Evolutionary conservation across 2,329 filamentous ascomycete genomes (phyloP).

Genomic region (Zopfia rhizophila): DNA sequence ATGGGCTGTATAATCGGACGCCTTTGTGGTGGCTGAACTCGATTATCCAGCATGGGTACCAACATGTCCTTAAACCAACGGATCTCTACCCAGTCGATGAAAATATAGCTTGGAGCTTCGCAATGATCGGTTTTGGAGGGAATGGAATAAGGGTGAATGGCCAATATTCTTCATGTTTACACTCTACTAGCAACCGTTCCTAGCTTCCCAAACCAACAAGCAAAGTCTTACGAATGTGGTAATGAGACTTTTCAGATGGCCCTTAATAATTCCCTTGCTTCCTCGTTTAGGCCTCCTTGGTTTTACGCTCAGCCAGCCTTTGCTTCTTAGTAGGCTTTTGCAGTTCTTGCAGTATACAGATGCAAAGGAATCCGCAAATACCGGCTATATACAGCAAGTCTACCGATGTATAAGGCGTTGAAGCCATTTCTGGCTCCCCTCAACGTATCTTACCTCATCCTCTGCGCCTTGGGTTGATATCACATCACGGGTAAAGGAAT

Average conservation of each 20-base stretch:
- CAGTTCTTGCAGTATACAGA: constrained; percentile 7
- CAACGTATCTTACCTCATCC: too few species aligned
- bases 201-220: neutral
- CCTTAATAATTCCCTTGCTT: constrained; percentile 6
- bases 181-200: neutral
- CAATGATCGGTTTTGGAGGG: constrained; percentile 5
- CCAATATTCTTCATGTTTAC: neutral
- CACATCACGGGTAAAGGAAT: too few species aligned
- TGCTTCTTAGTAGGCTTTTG: constrained; percentile 15
- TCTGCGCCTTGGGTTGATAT: too few species aligned
- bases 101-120: constrained; percentile 6
- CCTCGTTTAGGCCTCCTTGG: constrained; percentile 11
- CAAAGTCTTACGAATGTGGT: constrained; percentile 7
- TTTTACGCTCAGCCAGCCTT: constrained; percentile 21
- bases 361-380: constrained; percentile 54
- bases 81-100: constrained; percentile 10
- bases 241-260: constrained; percentile 9
- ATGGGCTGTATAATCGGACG: constrained; percentile 8
- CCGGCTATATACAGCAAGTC: constrained; percentile 63
- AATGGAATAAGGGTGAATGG: constrained; percentile 9
- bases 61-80: constrained; percentile 8
- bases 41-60: constrained; percentile 10
- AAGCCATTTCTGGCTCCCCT: too few species aligned
- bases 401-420: too few species aligned
- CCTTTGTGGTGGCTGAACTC: constrained; percentile 14